Base-by-base conservation (phyloP, 352 stramenopile genomes). In the Bremia lactucae region DNA sequence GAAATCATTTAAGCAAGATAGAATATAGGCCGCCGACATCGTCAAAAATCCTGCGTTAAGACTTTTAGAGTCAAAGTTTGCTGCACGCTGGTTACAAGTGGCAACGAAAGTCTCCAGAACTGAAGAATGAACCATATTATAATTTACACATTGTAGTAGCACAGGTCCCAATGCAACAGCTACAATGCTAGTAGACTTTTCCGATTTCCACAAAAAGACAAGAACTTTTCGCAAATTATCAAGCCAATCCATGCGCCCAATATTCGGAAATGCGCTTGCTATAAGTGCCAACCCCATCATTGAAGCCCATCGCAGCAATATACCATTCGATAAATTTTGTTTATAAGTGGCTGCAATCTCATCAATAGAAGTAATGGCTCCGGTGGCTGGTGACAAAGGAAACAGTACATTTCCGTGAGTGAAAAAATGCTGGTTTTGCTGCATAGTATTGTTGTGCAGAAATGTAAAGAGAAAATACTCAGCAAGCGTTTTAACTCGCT, bases 241-340 rank as follows among this genome's bases (percentile, higher is more conserved):
- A 7, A 84, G 62, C 72, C 72, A 84, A 15, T 61, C 40, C 36
- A 67, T 20, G 5, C 52, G 39, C 24, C 52, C 48, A 28, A 75
- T 56, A 4, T 13, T 31, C 20, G 58, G 41, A 24, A 78, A 69
- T 6, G 49, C 51, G 26, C 21, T 38, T 19, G 49, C 49, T 36
- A 79, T 26, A 4, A 38, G 55, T 14, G 55, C 49, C 35, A 79
- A 19, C 0, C 54, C 64, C 35, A 73, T 52, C 8, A 64, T 50
- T 11, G 64, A 57, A 10, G 49, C 44, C 67, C 67, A 79, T 21
- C 42, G 52, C 29, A 45, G 14, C 42, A 63, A 40, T 38, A 44
- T 34, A 2, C 4, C 36, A 49, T 26, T 2, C 21, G 28, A 11
- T 23, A 52, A 25, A n/a, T 4, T 3, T 38, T 36, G 39, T 11